Evolutionary conservation across 1,139 yeast genomes (phyloP), one percentile per base, ranked within the genome.

Genomic region (Meyerozyma smithsonii): DNA sequence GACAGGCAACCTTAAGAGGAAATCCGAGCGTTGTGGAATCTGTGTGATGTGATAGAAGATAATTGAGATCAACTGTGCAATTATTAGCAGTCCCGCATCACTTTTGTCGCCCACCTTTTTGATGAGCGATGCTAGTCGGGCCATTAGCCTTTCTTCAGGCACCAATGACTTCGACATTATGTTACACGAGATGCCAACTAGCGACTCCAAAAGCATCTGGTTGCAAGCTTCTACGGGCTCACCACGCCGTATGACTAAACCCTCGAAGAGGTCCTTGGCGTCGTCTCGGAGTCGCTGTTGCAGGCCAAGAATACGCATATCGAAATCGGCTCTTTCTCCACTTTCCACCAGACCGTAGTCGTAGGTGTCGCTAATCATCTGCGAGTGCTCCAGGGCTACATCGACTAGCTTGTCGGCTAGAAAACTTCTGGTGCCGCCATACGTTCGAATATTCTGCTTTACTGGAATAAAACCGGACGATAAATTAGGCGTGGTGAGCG

Each of bases 351-450:
- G 6, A 8, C 16, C 15, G 10, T 30, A 30, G 20, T 30, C 34
- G 16, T 17, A 14, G 14, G 20, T 16, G 11, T 30, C 34, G 20
- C 34, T 30, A 8, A 30, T 30, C 34, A 30, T 30, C 5, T 18
- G 34, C 20, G 34, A 17, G 4, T 30, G 34, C 20, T 30, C 21
- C 14, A n/a, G 15, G 4, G 34, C 34, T 8, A 30, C 20, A 14
- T 30, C 34, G 4, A 17, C 5, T 2, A n/a, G 3, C 14, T 17
- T 18, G 14, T 30, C 34, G 8, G 21, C 21, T 8, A 30, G 21
- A 30, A 17, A 30, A 18, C 34, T 30, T 11, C 34, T 11, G 21
- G 21, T 30, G 14, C 8, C 34, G n/a, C 34, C 34, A 21, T 30
- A 30, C 21, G 20, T 30, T 16, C 16, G n/a, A n/a, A n/a, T n/a